Base-by-base conservation (phyloP, 805 yeast genomes). In the Metschnikowia peoriensis region DNA sequence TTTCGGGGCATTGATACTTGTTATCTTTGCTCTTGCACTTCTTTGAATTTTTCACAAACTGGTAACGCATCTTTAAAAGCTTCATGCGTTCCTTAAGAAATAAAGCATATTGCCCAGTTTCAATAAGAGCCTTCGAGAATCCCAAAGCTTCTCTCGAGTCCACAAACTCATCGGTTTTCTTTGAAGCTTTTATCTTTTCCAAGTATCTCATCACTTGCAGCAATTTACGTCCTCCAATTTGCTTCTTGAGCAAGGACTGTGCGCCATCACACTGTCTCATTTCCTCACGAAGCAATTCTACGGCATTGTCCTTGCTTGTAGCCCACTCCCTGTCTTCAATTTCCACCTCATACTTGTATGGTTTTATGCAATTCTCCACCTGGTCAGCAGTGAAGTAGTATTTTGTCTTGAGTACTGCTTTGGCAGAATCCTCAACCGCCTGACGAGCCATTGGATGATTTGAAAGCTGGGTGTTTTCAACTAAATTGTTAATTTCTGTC, bases 281-380 rank as follows among this genome's bases (percentile, higher is more conserved):
- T 69, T 94, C 99, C 66, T 94, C 97, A 62, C 84, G 86, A 51
- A 94, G 68, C 51, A 94, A 68, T 22, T 72, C 73, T 11, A 83
- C 80, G 0, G 97, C 81, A 64, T 88, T 96, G 34, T 88, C 96
- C 54, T 89, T 82, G 38, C 97, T 85, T 7, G 79, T 65, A 32
- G 75, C 71, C 99, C 99, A 94, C 67, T 94, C 99, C 39, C 97
- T 78, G 61, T 92, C 96, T 65, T 94, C 98, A 46, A 94, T 82
- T 64, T 94, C 99, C 54, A 94, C 92, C 65, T 94, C 99, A 67
- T 93, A 94, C 72, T 94, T 94, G 74, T 87, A 94, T 2, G 99
- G 99, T 67, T 94, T 94, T 63, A 94, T 93, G 72, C 98, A 92
- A 69, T 96, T 94, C 64, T 94, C 99, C 7, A 94, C 98, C 68